Evolutionary conservation across 2,329 filamentous ascomycete genomes (phyloP), one percentile per base, ranked within the genome.

Genomic region (Claviceps monticola): DNA sequence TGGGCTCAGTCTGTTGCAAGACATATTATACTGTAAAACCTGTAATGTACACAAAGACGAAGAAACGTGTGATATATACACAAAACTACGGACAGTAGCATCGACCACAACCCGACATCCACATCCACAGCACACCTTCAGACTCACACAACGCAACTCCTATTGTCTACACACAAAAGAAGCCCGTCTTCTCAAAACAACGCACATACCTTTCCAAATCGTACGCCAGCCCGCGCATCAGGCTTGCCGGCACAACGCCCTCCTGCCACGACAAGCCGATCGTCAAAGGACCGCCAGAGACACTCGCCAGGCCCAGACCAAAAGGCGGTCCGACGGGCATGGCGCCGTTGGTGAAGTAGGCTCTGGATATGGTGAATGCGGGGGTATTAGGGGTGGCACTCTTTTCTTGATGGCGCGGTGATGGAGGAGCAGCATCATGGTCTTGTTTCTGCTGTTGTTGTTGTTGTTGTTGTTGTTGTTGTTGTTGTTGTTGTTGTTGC

Each of bases 221-320:
- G 1, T 53, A 53, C 1, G 59, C 61, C 19, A 79, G 37, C 0
- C 55, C 60, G 0, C 69, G 61, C 48, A 71, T 60, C 13, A 76
- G 6, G 21, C 59, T 59, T 0, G 64, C 61, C 1, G 70, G 64
- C 1, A 78, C 60, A 5, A 71, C 62, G 0, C 64, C 67, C 14
- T 74, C 67, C 59, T 76, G 72, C 73, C 74, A 79, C 4, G 67
- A 71, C 9, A 77, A 45, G 0, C 66, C 65, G n/a, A 75, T 54
- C 1, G 62, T 66, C 46, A 80, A 55, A 0, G 60, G 60, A 0
- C 68, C 69, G 0, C 63, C 68, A 1, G 60, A 61, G 2, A 75
- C 68, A n/a, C 73, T 75, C 6, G 68, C 69, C 2, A 74, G 68
- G 53, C 71, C 77, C 23, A 79, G 53, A 1, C 59, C 61, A 2